Base-by-base conservation (phyloP, 352 stramenopile genomes). In the Saprolegnia parasitica region DNA sequence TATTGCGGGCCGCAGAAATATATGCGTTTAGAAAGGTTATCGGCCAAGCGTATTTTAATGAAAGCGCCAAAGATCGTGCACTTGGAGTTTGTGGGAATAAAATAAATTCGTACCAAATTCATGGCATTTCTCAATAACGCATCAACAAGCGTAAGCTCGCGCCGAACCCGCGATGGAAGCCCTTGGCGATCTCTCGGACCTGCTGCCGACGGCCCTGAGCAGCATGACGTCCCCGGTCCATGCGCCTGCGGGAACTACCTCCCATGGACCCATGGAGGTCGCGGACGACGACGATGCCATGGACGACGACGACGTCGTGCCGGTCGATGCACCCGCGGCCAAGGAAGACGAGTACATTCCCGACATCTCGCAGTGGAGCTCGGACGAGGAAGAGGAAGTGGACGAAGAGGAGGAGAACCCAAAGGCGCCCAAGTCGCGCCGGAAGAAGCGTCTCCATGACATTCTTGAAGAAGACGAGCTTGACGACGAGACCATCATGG, bases 381-480 rank as follows among this genome's bases (percentile, higher is more conserved):
- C 47, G 39, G 52, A 73, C 16, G 61, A 29, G 13, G 46, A 52
- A 16, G 62, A 52, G 20, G 68, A 71, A 6, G 62, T 56, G 39
- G 42, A 72, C 20, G 72, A 73, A n/a, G 68, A 67, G 5, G 72
- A 76, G 16, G 45, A 20, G 5, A 68, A 39, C n/a, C 73, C 54
- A 42, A 73, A 73, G 54, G 67, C 62, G 40, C 67, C 60, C 0
- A 61, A 49, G 24, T 81, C 77, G 62, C 74, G 78, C 26, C 80
- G 80, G 37, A 83, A 84, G 21, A 80, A 83, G 50, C 77, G 87
- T 60, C 81, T 94, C 56, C 81, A 80, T 0, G 77, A 85, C 18
- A 75, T 94, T 8, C 77, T 87, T 35, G 77, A 80, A 39, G 87
- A 95, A 68, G 73, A 82, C 26, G 85, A 93, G 4, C 72, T 95